Evolutionary conservation across 768 basidiomycete species (phyloP).

Genomic region (Hericium erinaceus): DNA sequence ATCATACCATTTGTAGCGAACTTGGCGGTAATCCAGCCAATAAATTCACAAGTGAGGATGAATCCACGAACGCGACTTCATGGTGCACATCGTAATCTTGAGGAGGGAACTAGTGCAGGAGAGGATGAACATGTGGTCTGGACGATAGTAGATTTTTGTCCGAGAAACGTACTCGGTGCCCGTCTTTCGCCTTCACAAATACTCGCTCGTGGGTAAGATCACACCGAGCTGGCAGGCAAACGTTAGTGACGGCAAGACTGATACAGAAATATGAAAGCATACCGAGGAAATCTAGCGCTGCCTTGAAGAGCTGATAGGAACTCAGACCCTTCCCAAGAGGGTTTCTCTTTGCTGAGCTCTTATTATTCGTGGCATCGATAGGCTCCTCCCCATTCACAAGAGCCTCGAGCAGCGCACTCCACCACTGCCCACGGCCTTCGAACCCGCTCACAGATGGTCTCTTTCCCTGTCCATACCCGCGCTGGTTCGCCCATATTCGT

Average conservation of each 20-base stretch:
- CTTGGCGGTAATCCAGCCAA: slow-evolving; percentile 66
- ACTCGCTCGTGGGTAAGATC: slow-evolving; percentile 49
- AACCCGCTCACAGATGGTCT: slow-evolving; percentile 59
- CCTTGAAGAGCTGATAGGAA: slow-evolving; percentile 85
- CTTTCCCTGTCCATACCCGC: slow-evolving; percentile 61
- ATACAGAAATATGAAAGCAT: slow-evolving; percentile 17
- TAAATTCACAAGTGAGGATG: slow-evolving; percentile 67
- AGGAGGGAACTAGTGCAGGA: slow-evolving; percentile 38
- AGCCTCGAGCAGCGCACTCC: slow-evolving; percentile 53
- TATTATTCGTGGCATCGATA: slow-evolving; percentile 8
- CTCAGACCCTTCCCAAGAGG: slow-evolving; percentile 75
- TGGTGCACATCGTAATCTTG: slow-evolving; percentile 45
- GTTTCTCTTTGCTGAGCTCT: slow-evolving; percentile 30
- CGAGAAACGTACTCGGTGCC: slow-evolving; percentile 39
- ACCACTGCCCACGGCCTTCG: slow-evolving; percentile 58
- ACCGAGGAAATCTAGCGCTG: slow-evolving; percentile 80
- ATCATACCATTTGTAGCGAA: slow-evolving; percentile 66
- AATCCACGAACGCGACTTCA: slow-evolving; percentile 67
- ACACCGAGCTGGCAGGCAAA: slow-evolving; percentile 45
- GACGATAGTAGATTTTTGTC: too few species aligned
- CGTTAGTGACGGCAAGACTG: background rate
- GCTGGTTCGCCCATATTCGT: slow-evolving; percentile 83
- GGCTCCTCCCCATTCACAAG: slow-evolving; percentile 62
- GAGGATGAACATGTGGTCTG: background rate
- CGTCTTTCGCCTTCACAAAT: slow-evolving; percentile 48